Percentiles rank a stretch among this genome's conserved stretches.
Evolutionary conservation across 2,329 filamentous ascomycete species (phyloP).

Genomic region (Aspergillus caelatus): DNA sequence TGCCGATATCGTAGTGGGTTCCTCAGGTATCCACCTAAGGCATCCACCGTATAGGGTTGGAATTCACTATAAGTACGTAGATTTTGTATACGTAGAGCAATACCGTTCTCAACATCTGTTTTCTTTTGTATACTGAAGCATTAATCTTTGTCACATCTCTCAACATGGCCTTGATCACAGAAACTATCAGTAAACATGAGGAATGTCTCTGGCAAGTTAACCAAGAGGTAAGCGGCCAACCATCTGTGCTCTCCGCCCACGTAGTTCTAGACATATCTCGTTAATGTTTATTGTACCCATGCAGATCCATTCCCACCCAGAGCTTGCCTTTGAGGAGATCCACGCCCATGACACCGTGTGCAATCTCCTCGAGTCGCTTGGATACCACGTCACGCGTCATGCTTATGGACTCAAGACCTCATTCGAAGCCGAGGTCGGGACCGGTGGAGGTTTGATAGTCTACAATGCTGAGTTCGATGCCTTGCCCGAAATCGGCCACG

Average conservation of each 20-base stretch:
- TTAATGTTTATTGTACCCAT: neutral
- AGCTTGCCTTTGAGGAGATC: neutral
- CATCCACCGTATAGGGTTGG: neutral
- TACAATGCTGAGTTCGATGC: neutral
- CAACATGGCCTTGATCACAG: neutral
- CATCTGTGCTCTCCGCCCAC: too few relatives aligned
- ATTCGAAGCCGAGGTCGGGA: neutral
- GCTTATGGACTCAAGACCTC: neutral
- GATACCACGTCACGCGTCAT: neutral
- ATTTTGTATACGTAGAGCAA: too few relatives aligned
- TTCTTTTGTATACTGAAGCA: neutral
- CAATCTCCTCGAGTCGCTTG: neutral
- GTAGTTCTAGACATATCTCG: neutral
- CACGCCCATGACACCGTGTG: neutral
- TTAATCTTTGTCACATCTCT: neutral
- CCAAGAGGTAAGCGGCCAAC: neutral
- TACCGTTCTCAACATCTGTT: too few relatives aligned
- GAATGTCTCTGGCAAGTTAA: neutral
- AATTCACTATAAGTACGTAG: neutral
- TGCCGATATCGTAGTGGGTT: neutral
- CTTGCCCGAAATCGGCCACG: neutral
- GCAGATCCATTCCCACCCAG: neutral
- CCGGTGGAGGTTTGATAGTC: neutral
- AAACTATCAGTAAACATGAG: neutral
- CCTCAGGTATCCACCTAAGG: neutral